Evolutionary conservation across 2,329 filamentous ascomycete species (phyloP).

Genomic region (Cryphonectria radicalis): DNA sequence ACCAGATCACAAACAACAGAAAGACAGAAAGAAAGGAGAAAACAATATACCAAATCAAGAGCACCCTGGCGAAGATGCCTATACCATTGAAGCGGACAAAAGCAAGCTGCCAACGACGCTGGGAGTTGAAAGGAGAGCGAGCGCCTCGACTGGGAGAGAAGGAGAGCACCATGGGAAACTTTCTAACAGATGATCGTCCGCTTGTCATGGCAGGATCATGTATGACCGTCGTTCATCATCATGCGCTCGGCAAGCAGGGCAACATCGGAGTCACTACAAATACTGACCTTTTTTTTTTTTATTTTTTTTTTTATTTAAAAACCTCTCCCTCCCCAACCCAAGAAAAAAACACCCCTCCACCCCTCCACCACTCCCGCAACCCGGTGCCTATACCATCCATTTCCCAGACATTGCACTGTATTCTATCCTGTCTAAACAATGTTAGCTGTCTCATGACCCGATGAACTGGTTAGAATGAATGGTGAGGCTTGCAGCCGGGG

Average conservation of each 20-base stretch:
- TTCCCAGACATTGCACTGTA: background rate
- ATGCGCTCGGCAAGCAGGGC: slow-evolving; percentile 17
- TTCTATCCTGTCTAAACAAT: background rate
- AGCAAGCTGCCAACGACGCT: slow-evolving; percentile 9
- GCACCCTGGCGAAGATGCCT: slow-evolving; percentile 8
- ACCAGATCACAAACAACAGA: slow-evolving; percentile 15
- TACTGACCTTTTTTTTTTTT: background rate
- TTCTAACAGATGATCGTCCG: slow-evolving; percentile 23
- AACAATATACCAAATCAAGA: background rate
- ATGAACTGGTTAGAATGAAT: background rate
- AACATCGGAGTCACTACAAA: background rate
- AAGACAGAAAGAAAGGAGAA: background rate
- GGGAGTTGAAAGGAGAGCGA: slow-evolving; percentile 11
- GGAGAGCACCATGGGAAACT: background rate
- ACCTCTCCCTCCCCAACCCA: no score
- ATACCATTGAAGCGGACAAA: slow-evolving; percentile 1
- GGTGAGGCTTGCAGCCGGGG: background rate
- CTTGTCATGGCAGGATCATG: slow-evolving; percentile 9
- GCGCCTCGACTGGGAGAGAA: background rate
- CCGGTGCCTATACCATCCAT: background rate
- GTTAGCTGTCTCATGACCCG: background rate
- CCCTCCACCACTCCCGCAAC: background rate
- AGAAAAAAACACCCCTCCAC: no score
- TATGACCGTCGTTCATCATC: slow-evolving; percentile 10
- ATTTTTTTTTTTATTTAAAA: no score